phyloP scores from a whole-genome alignment of 2,329 filamentous ascomycete genomes.

The Aspergillus persii region DNA sequence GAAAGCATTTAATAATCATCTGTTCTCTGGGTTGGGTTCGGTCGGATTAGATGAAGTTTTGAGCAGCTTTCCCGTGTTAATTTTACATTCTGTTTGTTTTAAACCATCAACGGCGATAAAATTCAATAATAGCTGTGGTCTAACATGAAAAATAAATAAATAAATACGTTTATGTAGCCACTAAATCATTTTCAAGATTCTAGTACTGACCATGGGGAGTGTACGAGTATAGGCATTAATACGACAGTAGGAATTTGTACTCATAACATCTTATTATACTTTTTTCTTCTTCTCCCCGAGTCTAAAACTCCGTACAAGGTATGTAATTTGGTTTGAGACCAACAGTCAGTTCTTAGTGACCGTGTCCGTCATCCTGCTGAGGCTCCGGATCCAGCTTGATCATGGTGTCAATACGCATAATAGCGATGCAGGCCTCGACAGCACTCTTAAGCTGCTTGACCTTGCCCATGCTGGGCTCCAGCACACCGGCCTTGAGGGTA shows the following conservation, averaged over 20 bases:
- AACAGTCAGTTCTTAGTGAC: slow-evolving; percentile 57
- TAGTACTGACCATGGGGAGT: neutral
- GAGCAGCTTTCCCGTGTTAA: neutral
- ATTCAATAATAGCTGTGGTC: neutral
- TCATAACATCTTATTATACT: slow-evolving; percentile 21
- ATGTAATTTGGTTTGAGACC: slow-evolving; percentile 1
- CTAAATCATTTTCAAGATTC: no score
- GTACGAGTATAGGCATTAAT: neutral
- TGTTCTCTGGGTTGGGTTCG: neutral
- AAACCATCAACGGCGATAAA: neutral
- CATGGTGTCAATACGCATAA: slow-evolving; percentile 98
- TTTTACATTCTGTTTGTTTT: neutral
- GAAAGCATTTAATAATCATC: neutral
- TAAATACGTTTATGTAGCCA: no score
- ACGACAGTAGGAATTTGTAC: slow-evolving; percentile 10
- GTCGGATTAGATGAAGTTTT: neutral
- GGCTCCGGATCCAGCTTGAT: slow-evolving; percentile 96
- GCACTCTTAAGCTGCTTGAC: slow-evolving; percentile 97
- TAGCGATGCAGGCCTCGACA: slow-evolving; percentile 96
- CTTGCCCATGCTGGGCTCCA: slow-evolving; percentile 98
- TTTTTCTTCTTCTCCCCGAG: slow-evolving; percentile 11
- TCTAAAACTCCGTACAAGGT: slow-evolving; percentile 12
- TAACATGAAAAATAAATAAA: neutral
- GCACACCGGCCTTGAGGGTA: slow-evolving; percentile 87
- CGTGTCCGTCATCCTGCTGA: slow-evolving; percentile 78